These are phyloP conservation scores for Cercophora samala DNA, from an alignment of 495 filamentous ascomycete genomes.

Conservation along the genomic window DNA sequence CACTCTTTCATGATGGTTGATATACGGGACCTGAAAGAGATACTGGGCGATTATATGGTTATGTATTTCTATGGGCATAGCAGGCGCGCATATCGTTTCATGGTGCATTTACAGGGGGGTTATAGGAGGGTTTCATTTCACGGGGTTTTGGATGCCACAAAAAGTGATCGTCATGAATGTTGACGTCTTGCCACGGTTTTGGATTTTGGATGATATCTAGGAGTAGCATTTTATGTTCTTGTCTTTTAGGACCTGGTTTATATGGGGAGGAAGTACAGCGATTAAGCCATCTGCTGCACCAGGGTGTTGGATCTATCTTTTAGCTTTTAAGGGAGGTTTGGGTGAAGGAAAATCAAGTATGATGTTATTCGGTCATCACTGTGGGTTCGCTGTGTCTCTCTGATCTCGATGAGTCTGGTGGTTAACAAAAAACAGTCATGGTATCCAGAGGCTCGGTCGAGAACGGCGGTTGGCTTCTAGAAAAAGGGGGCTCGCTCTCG, in stretches of 20 bases:
- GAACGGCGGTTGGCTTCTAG: not conserved
- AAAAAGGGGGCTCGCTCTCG: not conserved
- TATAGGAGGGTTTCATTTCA: not conserved
- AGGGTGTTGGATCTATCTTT: not conserved
- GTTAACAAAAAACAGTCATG: not conserved
- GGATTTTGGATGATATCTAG: not conserved
- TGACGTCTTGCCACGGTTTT: not conserved
- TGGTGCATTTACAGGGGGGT: not conserved
- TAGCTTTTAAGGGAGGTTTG: not conserved
- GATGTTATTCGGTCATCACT: not conserved
- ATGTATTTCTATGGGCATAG: not conserved
- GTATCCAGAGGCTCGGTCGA: not conserved
- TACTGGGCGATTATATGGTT: not conserved
- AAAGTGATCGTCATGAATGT: not conserved
- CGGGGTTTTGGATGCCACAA: not conserved
- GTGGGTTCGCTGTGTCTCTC: not conserved
- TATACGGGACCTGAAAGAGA: not conserved
- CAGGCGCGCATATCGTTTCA: not conserved
- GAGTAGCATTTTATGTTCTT: not conserved
- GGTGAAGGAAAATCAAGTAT: not conserved
- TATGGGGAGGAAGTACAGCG: not conserved
- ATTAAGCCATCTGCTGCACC: not conserved
- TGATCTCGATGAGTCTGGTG: too few relatives aligned
- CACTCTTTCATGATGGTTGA: not conserved
- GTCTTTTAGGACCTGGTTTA: not conserved